Conservation (phyloP, 352 stramenopile species). For the Blastocystis sp. region DNA sequence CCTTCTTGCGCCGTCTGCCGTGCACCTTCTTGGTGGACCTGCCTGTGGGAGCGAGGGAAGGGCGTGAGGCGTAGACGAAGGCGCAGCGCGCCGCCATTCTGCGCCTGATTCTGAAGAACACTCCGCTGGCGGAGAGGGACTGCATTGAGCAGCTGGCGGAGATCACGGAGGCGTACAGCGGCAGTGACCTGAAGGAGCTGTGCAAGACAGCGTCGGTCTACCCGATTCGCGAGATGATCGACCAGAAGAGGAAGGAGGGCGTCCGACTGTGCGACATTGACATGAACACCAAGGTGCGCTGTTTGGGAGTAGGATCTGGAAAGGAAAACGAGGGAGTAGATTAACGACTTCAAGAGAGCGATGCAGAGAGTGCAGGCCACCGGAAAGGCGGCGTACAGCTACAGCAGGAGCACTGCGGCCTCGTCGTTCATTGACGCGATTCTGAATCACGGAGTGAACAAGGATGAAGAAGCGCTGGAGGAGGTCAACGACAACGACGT, state of each 20-base stretch:
- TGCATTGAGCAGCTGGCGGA: slow-evolving; percentile 78
- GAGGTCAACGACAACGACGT: slow-evolving; percentile 5
- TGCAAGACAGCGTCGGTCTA: slow-evolving; percentile 61
- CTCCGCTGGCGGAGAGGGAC: slow-evolving; percentile 75
- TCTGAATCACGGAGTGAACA: slow-evolving; percentile 52
- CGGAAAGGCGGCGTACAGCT: slow-evolving; percentile 58
- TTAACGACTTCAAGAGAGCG: slow-evolving; percentile 46
- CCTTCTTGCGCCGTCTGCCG: slow-evolving; percentile 83
- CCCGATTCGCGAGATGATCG: slow-evolving; percentile 63
- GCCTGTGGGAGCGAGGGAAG: slow-evolving; percentile 71
- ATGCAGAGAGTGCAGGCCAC: slow-evolving; percentile 60
- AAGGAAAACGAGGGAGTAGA: neutral
- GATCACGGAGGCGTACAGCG: slow-evolving; percentile 81
- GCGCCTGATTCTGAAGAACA: slow-evolving; percentile 78
- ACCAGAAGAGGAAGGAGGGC: slow-evolving; percentile 43
- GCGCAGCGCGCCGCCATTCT: slow-evolving; percentile 77
- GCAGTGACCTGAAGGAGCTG: slow-evolving; percentile 76
- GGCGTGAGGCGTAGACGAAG: slow-evolving; percentile 5
- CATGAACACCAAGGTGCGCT: slow-evolving; percentile 36
- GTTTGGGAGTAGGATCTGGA: neutral
- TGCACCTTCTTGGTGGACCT: slow-evolving; percentile 85
- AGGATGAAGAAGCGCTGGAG: slow-evolving; percentile 7
- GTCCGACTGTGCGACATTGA: slow-evolving; percentile 39
- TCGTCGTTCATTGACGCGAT: slow-evolving; percentile 58
- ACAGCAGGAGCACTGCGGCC: slow-evolving; percentile 19